Evolutionary conservation across 306 rosid species (phyloP).

Genomic region (barrel medic (Medicago truncatula)): MtrunA17r5.0-ANR NC_053048.1:34212001-34212500

Average conservation of each 20-base stretch:
- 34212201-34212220: slow-evolving; percentile 81
- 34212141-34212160: slow-evolving; percentile 41
- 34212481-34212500: background rate
- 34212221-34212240: slow-evolving; percentile 70
- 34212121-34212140: slow-evolving; percentile 75
- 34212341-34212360: background rate
- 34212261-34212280: background rate
- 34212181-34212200: slow-evolving; percentile 71
- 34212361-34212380: slow-evolving; percentile 69
- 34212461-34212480: slow-evolving; percentile 45
- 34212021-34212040: too few relatives aligned
- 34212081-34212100: slow-evolving; percentile 99
- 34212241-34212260: background rate
- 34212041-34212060: too few relatives aligned
- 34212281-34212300: background rate
- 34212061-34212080: background rate
- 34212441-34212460: slow-evolving; percentile 75
- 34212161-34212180: slow-evolving; percentile 85
- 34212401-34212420: slow-evolving; percentile 66
- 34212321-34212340: background rate
- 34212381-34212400: slow-evolving; percentile 58
- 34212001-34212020: background rate
- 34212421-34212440: slow-evolving; percentile 75
- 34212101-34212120: slow-evolving; percentile 69
- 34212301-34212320: background rate